Evolutionary conservation across 2,329 filamentous ascomycete species (phyloP).

Genomic region (Akanthomyces uredinophilus): DNA sequence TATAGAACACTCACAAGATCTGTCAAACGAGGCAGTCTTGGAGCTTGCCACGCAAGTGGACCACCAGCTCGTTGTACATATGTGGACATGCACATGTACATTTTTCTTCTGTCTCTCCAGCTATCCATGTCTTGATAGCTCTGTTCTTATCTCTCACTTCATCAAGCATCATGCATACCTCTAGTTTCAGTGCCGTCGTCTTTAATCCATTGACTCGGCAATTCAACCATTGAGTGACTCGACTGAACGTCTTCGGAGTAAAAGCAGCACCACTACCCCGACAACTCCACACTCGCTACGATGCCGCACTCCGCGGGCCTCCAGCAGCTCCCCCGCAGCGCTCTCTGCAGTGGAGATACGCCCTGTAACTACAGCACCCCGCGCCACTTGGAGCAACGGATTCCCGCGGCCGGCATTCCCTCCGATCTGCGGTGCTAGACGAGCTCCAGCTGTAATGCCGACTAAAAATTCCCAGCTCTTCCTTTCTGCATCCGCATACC

Average conservation of each 20-base stretch:
- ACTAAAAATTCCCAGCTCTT: neutral
- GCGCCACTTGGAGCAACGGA: neutral
- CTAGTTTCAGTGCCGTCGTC: neutral
- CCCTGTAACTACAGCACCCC: constrained; percentile 1
- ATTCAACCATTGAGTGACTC: neutral
- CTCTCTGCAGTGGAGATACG: neutral
- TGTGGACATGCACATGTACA: too few relatives aligned
- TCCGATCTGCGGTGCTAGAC: constrained; percentile 12
- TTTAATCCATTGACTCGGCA: neutral
- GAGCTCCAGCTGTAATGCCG: neutral
- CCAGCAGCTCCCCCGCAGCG: constrained; percentile 4
- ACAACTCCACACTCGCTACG: neutral
- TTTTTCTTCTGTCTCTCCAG: too few relatives aligned
- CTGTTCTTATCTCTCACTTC: too few relatives aligned
- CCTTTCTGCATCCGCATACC: constrained; percentile 1
- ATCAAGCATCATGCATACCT: neutral
- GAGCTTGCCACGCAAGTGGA: too few relatives aligned
- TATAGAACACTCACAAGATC: too few relatives aligned
- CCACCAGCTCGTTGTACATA: too few relatives aligned
- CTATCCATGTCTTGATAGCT: too few relatives aligned
- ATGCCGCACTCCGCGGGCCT: constrained; percentile 8
- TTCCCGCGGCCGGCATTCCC: constrained; percentile 13
- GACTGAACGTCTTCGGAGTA: constrained; percentile 1
- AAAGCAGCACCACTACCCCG: constrained; percentile 3
- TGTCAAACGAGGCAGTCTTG: too few relatives aligned